Evolutionary conservation across 2,329 filamentous ascomycete species (phyloP).

Genomic region (Colletotrichum magnum): DNA sequence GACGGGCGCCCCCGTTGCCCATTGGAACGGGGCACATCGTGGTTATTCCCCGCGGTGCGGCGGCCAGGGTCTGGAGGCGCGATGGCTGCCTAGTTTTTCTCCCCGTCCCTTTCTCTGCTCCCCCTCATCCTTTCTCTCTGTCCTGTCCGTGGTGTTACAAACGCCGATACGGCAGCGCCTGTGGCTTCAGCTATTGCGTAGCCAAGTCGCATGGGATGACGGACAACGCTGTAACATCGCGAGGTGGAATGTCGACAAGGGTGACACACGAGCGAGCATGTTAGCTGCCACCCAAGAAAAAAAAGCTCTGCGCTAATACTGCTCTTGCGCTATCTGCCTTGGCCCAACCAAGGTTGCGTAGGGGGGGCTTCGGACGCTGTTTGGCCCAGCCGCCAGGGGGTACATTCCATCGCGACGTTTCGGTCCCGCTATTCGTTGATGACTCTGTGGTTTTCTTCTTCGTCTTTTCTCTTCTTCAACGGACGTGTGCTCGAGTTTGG

Average conservation of each 20-base stretch:
- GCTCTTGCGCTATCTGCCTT: too few species aligned
- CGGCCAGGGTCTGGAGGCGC: slow-evolving; percentile 16
- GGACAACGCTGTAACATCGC: slow-evolving; percentile 8
- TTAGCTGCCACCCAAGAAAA: neutral
- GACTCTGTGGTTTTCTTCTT: neutral
- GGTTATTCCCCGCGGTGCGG: slow-evolving; percentile 19
- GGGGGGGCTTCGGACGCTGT: neutral
- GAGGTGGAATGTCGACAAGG: slow-evolving; percentile 13
- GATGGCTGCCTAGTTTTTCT: slow-evolving; percentile 3
- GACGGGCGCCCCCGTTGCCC: neutral
- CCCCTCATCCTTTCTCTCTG: too few species aligned
- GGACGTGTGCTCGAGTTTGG: neutral
- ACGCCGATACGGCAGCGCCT: slow-evolving; percentile 4
- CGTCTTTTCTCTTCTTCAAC: neutral
- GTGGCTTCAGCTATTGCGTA: slow-evolving; percentile 1
- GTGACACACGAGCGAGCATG: slow-evolving; percentile 17
- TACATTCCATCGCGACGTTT: slow-evolving; percentile 9
- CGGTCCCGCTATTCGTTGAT: slow-evolving; percentile 22
- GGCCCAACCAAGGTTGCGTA: neutral
- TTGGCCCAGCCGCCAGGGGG: neutral
- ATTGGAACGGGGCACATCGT: slow-evolving; percentile 27
- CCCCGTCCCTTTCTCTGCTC: neutral
- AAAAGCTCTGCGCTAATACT: too few species aligned
- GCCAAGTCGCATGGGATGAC: slow-evolving; percentile 8
- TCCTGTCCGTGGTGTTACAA: neutral